Conservation (phyloP, 2,329 filamentous ascomycete species). For the Xylaria hypoxylon region DNA sequence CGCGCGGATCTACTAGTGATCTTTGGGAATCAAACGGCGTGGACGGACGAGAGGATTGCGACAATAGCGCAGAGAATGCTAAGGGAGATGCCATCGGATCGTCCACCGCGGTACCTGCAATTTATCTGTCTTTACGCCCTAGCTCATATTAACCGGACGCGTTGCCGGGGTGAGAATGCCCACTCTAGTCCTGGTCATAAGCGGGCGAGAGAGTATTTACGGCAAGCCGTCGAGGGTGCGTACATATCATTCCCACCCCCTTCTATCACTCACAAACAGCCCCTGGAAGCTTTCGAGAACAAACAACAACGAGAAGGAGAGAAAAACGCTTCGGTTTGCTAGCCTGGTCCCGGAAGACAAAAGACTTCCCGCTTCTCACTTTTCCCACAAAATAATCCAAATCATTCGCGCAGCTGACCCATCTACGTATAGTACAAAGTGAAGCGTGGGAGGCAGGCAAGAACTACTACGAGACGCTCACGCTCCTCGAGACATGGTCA, state of each 20-base stretch:
- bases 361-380: background rate
- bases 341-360: too few species aligned
- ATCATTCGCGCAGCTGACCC: constrained; percentile 18
- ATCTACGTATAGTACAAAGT: constrained; percentile 33
- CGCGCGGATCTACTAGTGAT: constrained; percentile 47
- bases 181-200: constrained; percentile 40
- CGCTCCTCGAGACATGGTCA: constrained; percentile 44
- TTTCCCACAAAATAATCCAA: background rate
- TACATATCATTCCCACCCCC: background rate
- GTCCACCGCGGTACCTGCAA: constrained; percentile 42
- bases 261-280: background rate
- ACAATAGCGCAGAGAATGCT: constrained; percentile 43
- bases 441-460: constrained; percentile 44
- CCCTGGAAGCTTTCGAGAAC: background rate
- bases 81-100: constrained; percentile 37
- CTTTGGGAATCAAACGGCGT: constrained; percentile 44
- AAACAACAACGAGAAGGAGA: too few species aligned
- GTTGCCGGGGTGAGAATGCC: constrained; percentile 34
- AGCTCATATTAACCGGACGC: constrained; percentile 40
- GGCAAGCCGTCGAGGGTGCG: constrained; percentile 42
- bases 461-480: constrained; percentile 48
- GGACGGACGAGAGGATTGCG: constrained; percentile 44
- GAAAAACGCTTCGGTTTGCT: too few species aligned
- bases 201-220: constrained; percentile 43
- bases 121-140: constrained; percentile 46